phyloP scores from a whole-genome alignment of 306 rosid species.

The Hippophae rhamnoides region DNA sequence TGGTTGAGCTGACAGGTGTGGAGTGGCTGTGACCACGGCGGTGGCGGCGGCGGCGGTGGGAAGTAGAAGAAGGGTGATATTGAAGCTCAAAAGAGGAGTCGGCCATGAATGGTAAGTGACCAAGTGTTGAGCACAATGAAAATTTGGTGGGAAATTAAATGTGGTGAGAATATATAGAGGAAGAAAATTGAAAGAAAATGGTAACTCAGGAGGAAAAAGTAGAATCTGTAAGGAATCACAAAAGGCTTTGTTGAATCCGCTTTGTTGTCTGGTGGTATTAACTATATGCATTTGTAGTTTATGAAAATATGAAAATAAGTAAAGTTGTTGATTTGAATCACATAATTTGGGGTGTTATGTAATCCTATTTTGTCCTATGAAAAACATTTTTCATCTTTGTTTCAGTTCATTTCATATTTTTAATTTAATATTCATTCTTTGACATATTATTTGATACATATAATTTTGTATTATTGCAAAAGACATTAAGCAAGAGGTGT shows the following conservation, averaged over 20 bases:
- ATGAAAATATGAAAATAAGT: no score
- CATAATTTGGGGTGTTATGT: no score
- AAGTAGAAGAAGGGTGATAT: conserved; percentile 11
- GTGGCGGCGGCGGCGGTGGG: conserved; percentile 8
- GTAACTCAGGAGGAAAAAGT: background rate
- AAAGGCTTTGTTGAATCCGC: conserved; percentile 18
- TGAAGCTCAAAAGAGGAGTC: conserved; percentile 45
- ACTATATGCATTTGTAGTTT: no score
- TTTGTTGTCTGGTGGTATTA: background rate
- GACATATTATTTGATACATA: no score
- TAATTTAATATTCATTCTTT: no score
- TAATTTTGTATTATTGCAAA: no score
- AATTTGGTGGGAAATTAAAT: conserved; percentile 1
- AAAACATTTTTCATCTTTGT: no score
- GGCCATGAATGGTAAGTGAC: conserved; percentile 24
- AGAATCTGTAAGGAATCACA: background rate
- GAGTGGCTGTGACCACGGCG: conserved; percentile 15
- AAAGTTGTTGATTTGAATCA: no score
- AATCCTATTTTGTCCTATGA: no score
- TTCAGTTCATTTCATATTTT: no score
- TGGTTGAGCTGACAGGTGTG: conserved; percentile 29
- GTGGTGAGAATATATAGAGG: background rate
- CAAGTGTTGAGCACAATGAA: conserved; percentile 2
- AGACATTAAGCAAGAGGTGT: no score
- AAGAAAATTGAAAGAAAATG: background rate